Base-by-base conservation (phyloP, 352 stramenopile genomes). In the Phytophthora tubulina region DNA sequence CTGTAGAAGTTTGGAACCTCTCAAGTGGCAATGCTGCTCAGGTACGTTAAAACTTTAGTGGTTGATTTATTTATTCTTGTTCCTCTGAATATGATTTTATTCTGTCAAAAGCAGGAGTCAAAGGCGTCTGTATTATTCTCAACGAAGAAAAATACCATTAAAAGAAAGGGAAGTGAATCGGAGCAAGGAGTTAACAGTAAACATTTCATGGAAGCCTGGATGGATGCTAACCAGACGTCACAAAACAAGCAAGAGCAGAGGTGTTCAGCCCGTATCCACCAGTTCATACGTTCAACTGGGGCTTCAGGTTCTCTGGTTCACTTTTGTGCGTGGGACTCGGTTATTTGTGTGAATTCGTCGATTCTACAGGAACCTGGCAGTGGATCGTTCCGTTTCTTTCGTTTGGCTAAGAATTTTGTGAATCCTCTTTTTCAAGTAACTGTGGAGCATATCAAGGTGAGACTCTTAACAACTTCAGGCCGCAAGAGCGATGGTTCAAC, bases 331-430 rank as follows among this genome's bases (percentile, higher is more conserved):
- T 79, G 67, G 67, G 72, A 79, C 27, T 79, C 72, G 2, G 27
- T 73, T 30, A 1, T 79, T 2, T 74, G 58, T 48, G 57, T 76
- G 33, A 79, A 79, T 10, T 62, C 62, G 8, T 76, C 56, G 0
- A 57, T 76, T 42, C 41, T 79, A 33, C 44, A 76, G 36, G 70
- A 74, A 10, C 38, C 62, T 36, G 51, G 62, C 4, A 71, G 62
- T 55, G 66, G 63, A 7, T 73, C 61, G n/a, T 55, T 79, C 17
- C 67, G 72, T 0, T 76, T 75, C 32, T 79, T 73, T 33, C 61
- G 52, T 6, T 36, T 79, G 7, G 35, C 30, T 11, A 42, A n/a
- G 13, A 55, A 45, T 39, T 60, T 63, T 42, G 6, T 79, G 14
- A 54, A 33, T 27, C 72, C 72, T 6, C 51, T 73, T 64, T 38